Base-by-base conservation (phyloP, 1,284 basidiomycete genomes). In the Moniliophthora roreri region DNA sequence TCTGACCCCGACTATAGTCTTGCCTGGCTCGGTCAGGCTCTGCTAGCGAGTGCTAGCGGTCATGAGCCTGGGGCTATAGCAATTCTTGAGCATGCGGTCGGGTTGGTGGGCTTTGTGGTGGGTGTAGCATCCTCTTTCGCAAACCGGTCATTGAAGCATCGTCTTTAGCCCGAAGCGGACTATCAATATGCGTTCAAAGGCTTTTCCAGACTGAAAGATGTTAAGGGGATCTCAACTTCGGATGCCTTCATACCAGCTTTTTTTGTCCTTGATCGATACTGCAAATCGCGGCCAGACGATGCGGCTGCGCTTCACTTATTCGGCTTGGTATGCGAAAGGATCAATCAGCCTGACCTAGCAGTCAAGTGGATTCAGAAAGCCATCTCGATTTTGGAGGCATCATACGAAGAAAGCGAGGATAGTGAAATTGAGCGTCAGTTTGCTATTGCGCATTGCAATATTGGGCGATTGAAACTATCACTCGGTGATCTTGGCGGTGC, bases 1-100 rank as follows among this genome's bases (percentile, higher is more conserved):
- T 77, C 95, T 18, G 94, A 98, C 72, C 93, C 97, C 2, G 96
- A 98, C 63, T 90, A 87, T 70, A 81, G 89, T 0, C 68, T 86
- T 24, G 87, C 94, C n/a, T 99, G 97, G 97, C 80, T 97, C 13
- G 97, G 95, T 0, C 95, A 96, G 66, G 94, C 88, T 4, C 70
- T 97, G 38, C 77, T 98, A 18, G 93, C 94, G 15, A 79, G 79
- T 13, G 69, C 73, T 39, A 85, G 89, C 54, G 84, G 82, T 0
- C 83, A 91, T 57, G 65, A 79, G 7, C 66, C 70, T 13, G 86
- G 92, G 52, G 86, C 91, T 0, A 74, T 77, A 16, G 78, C 85
- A 7, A 70, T 98, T 46, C 85, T 95, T 46, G 89, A 90, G 56
- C 95, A 99, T 69, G 89, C 94, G 1, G 81, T 90, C 20, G 80